These are phyloP conservation scores for Xerocomus spinulosus DNA, from an alignment of 768 basidiomycete genomes.

Conservation along the genomic window DNA sequence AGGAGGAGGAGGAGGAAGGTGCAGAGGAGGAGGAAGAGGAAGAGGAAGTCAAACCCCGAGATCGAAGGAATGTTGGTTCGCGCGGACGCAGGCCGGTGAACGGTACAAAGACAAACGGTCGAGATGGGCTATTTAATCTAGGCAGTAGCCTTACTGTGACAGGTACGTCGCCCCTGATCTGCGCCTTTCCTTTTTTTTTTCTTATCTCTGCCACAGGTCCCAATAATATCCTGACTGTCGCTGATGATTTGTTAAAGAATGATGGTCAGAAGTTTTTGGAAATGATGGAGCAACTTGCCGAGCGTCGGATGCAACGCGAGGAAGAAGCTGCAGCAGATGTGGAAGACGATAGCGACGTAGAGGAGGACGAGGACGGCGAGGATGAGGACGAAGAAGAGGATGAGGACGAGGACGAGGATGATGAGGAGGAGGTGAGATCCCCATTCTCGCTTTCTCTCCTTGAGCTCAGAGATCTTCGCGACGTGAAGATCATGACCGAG, in stretches of 20 bases:
- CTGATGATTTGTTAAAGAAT: conserved; percentile 97
- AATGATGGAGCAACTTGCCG: conserved; percentile 99
- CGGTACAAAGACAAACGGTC: conserved; percentile 43
- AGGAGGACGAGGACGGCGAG: conserved; percentile 54
- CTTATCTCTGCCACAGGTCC: conserved; percentile 46
- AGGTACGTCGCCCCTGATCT: conserved; percentile 41
- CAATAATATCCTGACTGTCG: conserved; percentile 96
- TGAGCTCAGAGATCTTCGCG: conserved; percentile 9
- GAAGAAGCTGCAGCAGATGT: conserved; percentile 61
- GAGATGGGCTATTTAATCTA: conserved; percentile 74
- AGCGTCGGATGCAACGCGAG: conserved; percentile 88
- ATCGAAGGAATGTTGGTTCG: conserved; percentile 30
- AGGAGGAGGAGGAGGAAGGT: conserved; percentile 66
- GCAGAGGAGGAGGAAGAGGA: conserved; percentile 53
- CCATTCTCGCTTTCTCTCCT: conserved; percentile 1
- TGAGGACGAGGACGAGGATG: conserved; percentile 49
- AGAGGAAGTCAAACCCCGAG: conserved; percentile 43
- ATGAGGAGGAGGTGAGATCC: conserved; percentile 42
- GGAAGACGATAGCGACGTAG: conserved; percentile 58
- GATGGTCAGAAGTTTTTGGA: conserved; percentile 98
- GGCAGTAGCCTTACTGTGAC: conserved; percentile 80
- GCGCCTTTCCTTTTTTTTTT: conserved; percentile 9
- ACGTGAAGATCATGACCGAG: conserved; percentile 72
- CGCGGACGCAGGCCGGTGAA: conserved; percentile 40
- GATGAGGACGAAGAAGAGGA: conserved; percentile 65